These are phyloP conservation scores for Corylus avellana DNA, from an alignment of 306 rosid genomes.

Conservation along the genomic window DNA sequence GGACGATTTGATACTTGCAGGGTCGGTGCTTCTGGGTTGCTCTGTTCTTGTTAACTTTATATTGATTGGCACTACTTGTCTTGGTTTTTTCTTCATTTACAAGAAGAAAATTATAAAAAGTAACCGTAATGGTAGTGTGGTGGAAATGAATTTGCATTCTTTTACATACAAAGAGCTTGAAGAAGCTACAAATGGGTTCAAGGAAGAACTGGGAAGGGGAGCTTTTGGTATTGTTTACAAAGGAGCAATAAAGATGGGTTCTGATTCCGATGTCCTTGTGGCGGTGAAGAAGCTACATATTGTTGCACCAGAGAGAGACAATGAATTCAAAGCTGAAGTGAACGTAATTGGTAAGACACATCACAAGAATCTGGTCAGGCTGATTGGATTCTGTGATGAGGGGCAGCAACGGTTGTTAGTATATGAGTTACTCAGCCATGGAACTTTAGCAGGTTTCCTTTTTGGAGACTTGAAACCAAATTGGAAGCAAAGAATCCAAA, in stretches of 20 bases:
- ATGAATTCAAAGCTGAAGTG: conserved; percentile 5
- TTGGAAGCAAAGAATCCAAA: conserved; percentile 20
- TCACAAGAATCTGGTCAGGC: not conserved
- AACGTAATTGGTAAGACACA: not conserved
- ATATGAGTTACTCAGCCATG: conserved; percentile 24
- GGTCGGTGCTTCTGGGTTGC: conserved; percentile 42
- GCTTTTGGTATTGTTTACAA: conserved; percentile 36
- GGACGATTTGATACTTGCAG: conserved; percentile 28
- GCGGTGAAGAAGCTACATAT: conserved; percentile 35
- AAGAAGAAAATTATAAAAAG: conserved; percentile 13
- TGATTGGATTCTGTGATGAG: conserved; percentile 23
- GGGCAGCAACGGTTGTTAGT: conserved; percentile 3
- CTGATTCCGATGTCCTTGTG: conserved; percentile 1
- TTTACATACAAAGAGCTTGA: conserved; percentile 21
- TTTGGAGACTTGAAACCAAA: conserved; percentile 6
- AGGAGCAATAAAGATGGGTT: not conserved
- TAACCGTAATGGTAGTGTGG: not conserved
- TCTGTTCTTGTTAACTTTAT: conserved; percentile 36
- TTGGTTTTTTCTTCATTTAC: conserved; percentile 16
- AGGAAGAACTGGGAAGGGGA: conserved; percentile 33
- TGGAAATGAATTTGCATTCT: conserved; percentile 26
- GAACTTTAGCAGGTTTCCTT: conserved; percentile 24
- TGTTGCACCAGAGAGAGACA: conserved; percentile 27
- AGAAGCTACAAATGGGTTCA: conserved; percentile 38
- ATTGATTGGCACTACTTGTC: conserved; percentile 11